Evolutionary conservation across 2,329 filamentous ascomycete genomes (phyloP).

Genomic region (Colletotrichum noveboracense): DNA sequence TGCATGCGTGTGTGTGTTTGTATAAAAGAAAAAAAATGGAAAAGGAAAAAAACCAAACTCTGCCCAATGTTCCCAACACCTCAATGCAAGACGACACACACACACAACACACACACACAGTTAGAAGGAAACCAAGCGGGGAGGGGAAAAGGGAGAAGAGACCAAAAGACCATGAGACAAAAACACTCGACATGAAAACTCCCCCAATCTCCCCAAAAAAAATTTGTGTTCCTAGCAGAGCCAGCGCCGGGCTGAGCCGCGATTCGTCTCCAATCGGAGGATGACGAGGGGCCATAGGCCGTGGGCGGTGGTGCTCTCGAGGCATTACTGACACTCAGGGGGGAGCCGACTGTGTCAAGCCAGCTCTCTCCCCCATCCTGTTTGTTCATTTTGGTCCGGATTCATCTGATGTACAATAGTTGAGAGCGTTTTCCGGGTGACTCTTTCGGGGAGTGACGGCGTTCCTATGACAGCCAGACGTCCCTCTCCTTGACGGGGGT

Average conservation of each 20-base stretch:
- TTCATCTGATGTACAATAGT: constrained; percentile 7
- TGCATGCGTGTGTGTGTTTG: neutral
- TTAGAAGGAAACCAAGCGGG: neutral
- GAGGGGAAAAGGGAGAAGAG: neutral
- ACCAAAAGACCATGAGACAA: neutral
- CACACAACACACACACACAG: neutral
- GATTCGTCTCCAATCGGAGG: neutral
- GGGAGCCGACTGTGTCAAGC: neutral
- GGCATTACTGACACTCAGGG: neutral
- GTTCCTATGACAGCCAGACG: constrained; percentile 9
- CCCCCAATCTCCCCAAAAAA: neutral
- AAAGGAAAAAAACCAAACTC: neutral
- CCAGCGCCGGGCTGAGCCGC: neutral
- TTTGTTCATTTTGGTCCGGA: neutral
- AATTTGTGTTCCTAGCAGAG: neutral
- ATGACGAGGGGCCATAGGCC: neutral
- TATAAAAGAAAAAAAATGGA: neutral
- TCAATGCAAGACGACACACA: neutral
- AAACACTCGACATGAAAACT: neutral
- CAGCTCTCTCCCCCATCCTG: neutral
- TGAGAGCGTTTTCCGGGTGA: neutral
- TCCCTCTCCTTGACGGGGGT: constrained; percentile 33
- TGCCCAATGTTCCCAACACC: neutral
- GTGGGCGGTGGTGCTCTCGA: neutral
- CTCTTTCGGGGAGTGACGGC: neutral